Evolutionary conservation across 768 basidiomycete species (phyloP), one percentile per base, ranked within the genome.

Genomic region (Trametes sanguinea): DNA sequence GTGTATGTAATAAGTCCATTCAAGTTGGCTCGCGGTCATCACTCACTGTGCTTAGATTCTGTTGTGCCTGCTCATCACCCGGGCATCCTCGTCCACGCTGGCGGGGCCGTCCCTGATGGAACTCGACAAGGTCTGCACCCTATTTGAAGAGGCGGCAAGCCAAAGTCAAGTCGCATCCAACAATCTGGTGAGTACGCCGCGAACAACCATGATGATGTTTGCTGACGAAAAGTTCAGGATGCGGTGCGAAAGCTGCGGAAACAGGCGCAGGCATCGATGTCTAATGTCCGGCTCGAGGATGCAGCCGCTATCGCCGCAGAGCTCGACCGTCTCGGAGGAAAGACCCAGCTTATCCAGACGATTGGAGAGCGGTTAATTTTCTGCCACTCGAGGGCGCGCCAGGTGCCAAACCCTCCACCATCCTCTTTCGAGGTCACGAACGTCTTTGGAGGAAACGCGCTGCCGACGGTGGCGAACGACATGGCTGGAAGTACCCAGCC

Each of bases 381-480:
- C 33, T 62, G 61, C 29, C 46, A 51, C 33, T 42, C 42, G 13
- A 59, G n/a, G 17, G 42, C 40, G 0, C 42, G 42, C 4, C 43
- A 17, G 8, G 11, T n/a, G 8, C 17, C 10, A 4, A 39, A 42
- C 46, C 46, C 45, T 6, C 57, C 16, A 2, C 43, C 51, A 27
- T 13, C 45, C 53, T 29, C 39, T 8, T 53, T 53, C 22, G 51
- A 53, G 51, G 51, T 53, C 6, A 40, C 56, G 14, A 48, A 48
- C 16, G 64, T 64, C 3, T 58, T 51, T 27, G 45, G 60, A 51
- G 60, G 64, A 11, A 33, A 54, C 32, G 71, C 83, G 62, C 83
- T 84, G 64, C 78, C 82, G 2, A 77, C 76, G 6, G 80, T 88
- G 62, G 78, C 79, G 6, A 37, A 37, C 35, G 11, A 11, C 35